Evolutionary conservation across 2,329 filamentous ascomycete species (phyloP), one percentile per base, ranked within the genome.

Genomic region (Diplodia intermedia): DNA sequence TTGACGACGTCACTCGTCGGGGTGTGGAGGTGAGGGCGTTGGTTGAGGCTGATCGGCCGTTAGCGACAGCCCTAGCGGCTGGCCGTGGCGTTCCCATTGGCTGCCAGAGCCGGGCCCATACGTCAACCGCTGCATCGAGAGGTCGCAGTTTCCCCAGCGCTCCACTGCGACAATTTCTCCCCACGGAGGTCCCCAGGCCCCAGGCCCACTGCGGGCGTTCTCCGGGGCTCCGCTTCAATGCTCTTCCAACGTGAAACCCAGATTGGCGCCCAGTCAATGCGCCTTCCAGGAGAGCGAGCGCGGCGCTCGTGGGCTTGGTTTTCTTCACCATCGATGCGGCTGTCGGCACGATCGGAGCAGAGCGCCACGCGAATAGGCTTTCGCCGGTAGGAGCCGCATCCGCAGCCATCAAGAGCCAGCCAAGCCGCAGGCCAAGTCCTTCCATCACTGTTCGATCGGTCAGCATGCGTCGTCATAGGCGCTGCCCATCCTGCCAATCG

Each of bases 151-250:
- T 29, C 50, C 50, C 50, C 62, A 20, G 62, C 33, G 29, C 50
- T 65, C 62, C 62, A 65, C 62, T 63, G 47, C 62, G n/a, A 65
- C 12, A 54, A 54, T 50, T 65, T 52, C 43, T 47, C 62, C 62
- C 62, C 62, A 55, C 36, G 62, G 62, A 55, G 62, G 52, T 65
- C 62, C 50, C 62, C 62, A 65, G 52, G 55, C 62, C 50, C 62
- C 62, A 65, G 62, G 50, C 50, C 62, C 60, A 63, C 60, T 29
- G 29, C 36, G 62, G 62, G 15, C 50, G 20, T 55, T 55, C 62
- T 55, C 33, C 62, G 62, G 62, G n/a, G 36, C 31, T 36, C 57
- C n/a, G 50, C 8, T 8, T 33, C 5, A 53, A 53, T 29, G 29
- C 31, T 52, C 49, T 3, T 3, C 33, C 36, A 14, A 3, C 8